Evolutionary conservation across 225 moss, liverwort and hornwort genomes (phyloP).

Genomic region (Asterella californica): DNA sequence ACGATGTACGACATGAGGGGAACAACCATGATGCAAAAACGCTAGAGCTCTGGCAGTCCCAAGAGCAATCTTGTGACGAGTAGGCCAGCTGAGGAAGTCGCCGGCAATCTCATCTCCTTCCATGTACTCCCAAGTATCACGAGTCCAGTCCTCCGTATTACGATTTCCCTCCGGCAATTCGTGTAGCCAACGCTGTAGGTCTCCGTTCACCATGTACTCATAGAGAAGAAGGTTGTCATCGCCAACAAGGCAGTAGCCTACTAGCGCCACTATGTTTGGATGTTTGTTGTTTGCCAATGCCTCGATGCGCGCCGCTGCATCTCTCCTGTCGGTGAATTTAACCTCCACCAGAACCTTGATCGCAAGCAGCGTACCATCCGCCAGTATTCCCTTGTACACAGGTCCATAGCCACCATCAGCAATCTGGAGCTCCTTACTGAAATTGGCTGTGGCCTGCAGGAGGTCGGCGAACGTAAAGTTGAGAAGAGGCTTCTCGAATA

Average conservation of each 20-base stretch:
- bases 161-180: conserved; percentile 54
- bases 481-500: conserved; percentile 91
- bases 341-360: conserved; percentile 78
- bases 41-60: conserved; percentile 77
- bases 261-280: conserved; percentile 58
- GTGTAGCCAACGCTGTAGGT: conserved; percentile 59
- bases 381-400: conserved; percentile 59
- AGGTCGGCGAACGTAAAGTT: conserved; percentile 75
- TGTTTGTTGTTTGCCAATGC: conserved; percentile 63
- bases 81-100: conserved; percentile 55
- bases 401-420: conserved; percentile 69
- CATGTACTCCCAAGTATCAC: conserved; percentile 72
- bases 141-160: conserved; percentile 77
- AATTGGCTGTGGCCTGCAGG: conserved; percentile 57
- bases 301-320: conserved; percentile 62
- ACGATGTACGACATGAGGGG: conserved; percentile 62
- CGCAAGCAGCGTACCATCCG: conserved; percentile 56
- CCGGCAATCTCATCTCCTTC: conserved; percentile 41
- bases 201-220: conserved; percentile 78
- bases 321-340: conserved; percentile 46
- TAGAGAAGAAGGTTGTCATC: conserved; percentile 65
- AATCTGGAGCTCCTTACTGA: conserved; percentile 63
- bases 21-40: conserved; percentile 83
- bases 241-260: conserved; percentile 72
- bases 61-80: conserved; percentile 67